Percentiles rank a stretch among this genome's conserved stretches.
These are phyloP conservation scores for Candida bentonensis DNA, from an alignment of 805 yeast genomes.

Conservation along the genomic window DNA sequence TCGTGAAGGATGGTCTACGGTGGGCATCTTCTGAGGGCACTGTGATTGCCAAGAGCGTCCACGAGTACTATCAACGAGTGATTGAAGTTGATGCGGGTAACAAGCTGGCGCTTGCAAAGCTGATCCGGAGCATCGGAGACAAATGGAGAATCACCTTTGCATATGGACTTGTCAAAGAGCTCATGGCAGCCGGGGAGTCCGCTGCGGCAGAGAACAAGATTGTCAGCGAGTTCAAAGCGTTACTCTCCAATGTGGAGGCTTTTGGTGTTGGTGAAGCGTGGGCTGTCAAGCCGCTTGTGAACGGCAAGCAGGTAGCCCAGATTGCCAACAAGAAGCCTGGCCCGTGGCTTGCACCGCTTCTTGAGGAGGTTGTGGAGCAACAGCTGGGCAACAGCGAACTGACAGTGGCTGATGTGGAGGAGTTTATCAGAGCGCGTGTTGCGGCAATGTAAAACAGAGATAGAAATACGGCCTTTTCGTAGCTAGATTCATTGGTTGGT, in stretches of 20 bases:
- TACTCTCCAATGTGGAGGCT: conserved; percentile 19
- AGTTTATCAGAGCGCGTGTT: conserved; percentile 13
- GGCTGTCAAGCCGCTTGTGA: conserved; percentile 48
- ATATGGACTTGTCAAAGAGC: conserved; percentile 19
- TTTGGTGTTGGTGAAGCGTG: conserved; percentile 30
- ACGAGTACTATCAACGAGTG: conserved; percentile 18
- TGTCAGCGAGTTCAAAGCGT: conserved; percentile 7
- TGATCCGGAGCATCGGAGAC: conserved; percentile 39
- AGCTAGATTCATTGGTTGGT: no score
- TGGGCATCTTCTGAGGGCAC: conserved; percentile 44
- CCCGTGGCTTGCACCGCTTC: conserved; percentile 61
- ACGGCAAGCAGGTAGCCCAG: conserved; percentile 50
- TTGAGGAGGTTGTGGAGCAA: conserved; percentile 49
- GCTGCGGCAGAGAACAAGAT: conserved; percentile 14
- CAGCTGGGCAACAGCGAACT: conserved; percentile 62
- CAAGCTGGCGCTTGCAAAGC: conserved; percentile 40
- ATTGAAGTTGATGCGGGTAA: conserved; percentile 13
- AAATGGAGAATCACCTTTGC: conserved; percentile 33
- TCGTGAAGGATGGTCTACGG: conserved; percentile 59
- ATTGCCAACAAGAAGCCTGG: conserved; percentile 56
- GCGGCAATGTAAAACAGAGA: no score
- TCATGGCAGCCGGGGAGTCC: conserved; percentile 23
- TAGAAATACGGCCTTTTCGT: no score
- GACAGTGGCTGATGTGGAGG: conserved; percentile 40
- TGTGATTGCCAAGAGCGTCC: conserved; percentile 32